A percentile compares a stretch with the other conserved stretches of the same genome.
These are phyloP conservation scores for Yarrowia sp. DNA, from an alignment of 805 yeast species.

Conservation along the genomic window DNA sequence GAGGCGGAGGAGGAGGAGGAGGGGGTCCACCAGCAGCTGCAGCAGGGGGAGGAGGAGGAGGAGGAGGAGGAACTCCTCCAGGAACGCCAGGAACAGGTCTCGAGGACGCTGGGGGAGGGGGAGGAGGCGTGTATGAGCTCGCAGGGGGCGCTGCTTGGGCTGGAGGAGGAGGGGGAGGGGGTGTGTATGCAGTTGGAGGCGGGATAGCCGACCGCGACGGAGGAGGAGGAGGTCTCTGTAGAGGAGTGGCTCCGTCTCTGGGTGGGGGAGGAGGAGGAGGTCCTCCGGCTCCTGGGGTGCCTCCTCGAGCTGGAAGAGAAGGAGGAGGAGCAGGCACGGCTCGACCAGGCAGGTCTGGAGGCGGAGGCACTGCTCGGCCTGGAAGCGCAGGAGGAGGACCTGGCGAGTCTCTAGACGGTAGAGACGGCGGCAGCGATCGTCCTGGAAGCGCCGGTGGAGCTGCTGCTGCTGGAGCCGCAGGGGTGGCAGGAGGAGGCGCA, in stretches of 20 bases:
- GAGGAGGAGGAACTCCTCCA: slow-evolving; percentile 46
- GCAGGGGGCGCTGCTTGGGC: slow-evolving; percentile 41
- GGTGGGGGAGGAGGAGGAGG: slow-evolving; percentile 55
- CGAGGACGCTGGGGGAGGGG: slow-evolving; percentile 43
- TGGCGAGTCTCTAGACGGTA: slow-evolving; percentile 41
- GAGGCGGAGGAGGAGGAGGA: slow-evolving; percentile 47
- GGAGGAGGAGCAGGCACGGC: slow-evolving; percentile 39
- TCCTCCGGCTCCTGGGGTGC: slow-evolving; percentile 30
- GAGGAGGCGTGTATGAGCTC: slow-evolving; percentile 41
- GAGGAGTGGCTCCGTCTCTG: slow-evolving; percentile 40
- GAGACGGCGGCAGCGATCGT: slow-evolving; percentile 34
- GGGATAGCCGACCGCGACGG: slow-evolving; percentile 45
- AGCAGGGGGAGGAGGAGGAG: slow-evolving; percentile 45
- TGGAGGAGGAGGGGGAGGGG: slow-evolving; percentile 40
- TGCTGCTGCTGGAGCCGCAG: slow-evolving; percentile 41
- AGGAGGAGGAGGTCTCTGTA: slow-evolving; percentile 43
- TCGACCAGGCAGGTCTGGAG: slow-evolving; percentile 41
- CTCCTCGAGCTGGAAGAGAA: slow-evolving; percentile 40
- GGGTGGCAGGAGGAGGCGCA: slow-evolving; percentile 42
- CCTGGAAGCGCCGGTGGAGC: slow-evolving; percentile 43
- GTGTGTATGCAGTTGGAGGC: slow-evolving; percentile 39
- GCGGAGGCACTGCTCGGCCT: slow-evolving; percentile 33
- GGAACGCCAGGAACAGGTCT: slow-evolving; percentile 40
- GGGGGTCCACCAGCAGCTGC: slow-evolving; percentile 42
- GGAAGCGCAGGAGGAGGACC: slow-evolving; percentile 43